These are phyloP conservation scores for Sordariomycetes sp. DNA, from an alignment of 2,329 filamentous ascomycete genomes.

Conservation along the genomic window DNA sequence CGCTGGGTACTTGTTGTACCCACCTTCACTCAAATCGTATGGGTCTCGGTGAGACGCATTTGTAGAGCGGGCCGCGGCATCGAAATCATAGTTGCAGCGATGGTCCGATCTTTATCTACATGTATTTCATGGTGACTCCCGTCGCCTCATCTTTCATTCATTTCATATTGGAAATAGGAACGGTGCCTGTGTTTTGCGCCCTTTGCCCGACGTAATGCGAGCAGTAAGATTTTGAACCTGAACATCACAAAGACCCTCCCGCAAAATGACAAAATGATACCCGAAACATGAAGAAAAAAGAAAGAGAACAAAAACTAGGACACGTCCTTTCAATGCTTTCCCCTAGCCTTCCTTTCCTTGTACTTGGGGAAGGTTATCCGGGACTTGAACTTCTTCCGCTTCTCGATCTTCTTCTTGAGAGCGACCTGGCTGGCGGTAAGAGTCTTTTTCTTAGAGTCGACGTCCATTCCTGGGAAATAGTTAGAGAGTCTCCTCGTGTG, in stretches of 20 bases:
- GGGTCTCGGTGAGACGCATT: background rate
- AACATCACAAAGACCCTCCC: background rate
- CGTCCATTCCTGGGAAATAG: slow-evolving; percentile 34
- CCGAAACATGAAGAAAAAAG: background rate
- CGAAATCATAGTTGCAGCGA: background rate
- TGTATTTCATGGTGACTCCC: background rate
- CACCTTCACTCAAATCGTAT: background rate
- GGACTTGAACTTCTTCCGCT: slow-evolving; percentile 39
- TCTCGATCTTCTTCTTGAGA: slow-evolving; percentile 38
- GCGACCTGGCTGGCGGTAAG: slow-evolving; percentile 6
- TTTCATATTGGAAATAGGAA: background rate
- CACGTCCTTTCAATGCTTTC: slow-evolving; percentile 20
- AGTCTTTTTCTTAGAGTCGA: slow-evolving; percentile 26
- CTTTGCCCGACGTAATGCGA: background rate
- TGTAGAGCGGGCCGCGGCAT: background rate
- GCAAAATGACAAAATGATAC: background rate
- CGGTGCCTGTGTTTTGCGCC: background rate
- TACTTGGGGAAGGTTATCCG: slow-evolving; percentile 49
- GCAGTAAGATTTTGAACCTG: background rate
- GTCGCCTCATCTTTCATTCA: background rate
- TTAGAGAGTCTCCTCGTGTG: background rate
- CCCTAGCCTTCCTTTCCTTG: slow-evolving; percentile 31
- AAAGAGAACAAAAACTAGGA: background rate
- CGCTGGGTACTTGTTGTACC: background rate
- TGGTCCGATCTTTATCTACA: background rate